Conservation (phyloP, 116 monocot genomes). For the Trichopus zeylanicus region DNA sequence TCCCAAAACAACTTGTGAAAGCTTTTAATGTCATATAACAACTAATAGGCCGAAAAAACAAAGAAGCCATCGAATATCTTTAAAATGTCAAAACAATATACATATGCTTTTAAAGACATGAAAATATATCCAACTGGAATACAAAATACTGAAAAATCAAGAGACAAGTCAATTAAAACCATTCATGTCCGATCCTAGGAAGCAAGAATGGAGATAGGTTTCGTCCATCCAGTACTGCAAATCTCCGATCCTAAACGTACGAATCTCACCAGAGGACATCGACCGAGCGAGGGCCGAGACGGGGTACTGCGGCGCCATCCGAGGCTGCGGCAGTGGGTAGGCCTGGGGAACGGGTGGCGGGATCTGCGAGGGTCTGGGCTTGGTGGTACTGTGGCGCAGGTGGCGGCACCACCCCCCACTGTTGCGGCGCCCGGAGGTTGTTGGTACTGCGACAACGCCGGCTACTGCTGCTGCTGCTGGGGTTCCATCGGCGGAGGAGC, state of each 20-base stretch:
- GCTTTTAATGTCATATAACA: not conserved
- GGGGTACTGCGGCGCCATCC: not conserved
- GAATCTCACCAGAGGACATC: slow-evolving; percentile 22
- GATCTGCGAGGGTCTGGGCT: slow-evolving; percentile 27
- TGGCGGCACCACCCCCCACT: not conserved
- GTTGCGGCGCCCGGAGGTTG: not conserved
- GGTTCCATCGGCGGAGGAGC: not conserved
- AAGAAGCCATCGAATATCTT: not conserved
- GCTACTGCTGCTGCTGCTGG: slow-evolving; percentile 9
- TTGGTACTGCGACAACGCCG: slow-evolving; percentile 15
- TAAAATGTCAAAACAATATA: not conserved
- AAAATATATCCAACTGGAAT: not conserved
- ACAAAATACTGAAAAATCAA: not conserved
- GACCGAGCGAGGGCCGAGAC: not conserved
- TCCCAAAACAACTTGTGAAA: not conserved
- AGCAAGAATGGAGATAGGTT: slow-evolving; percentile 21
- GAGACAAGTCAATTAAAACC: not conserved
- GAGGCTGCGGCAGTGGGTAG: too few relatives aligned
- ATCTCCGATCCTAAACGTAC: slow-evolving; percentile 39
- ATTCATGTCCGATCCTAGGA: slow-evolving; percentile 18
- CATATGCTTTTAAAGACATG: not conserved
- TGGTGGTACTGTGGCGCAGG: too few relatives aligned
- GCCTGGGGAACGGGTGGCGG: slow-evolving; percentile 15
- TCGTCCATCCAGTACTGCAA: slow-evolving; percentile 47
- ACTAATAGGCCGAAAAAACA: not conserved